phyloP scores from a whole-genome alignment of 2,329 filamentous ascomycete species.

The Pestalotiopsis sp. region DNA sequence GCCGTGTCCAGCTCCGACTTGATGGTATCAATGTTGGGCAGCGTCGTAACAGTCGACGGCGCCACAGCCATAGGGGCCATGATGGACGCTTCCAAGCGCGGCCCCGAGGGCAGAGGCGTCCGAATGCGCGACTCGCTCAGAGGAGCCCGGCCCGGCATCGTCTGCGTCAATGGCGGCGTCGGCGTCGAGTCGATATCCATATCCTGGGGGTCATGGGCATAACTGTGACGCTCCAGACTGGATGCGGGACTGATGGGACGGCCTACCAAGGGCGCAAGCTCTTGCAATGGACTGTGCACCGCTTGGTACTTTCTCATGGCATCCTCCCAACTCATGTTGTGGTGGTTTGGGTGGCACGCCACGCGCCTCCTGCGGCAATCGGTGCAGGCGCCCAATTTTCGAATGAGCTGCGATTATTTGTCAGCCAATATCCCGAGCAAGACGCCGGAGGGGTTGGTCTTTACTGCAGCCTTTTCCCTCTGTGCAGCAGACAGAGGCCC shows the following conservation, averaged over 20 bases:
- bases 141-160: slow-evolving; percentile 35
- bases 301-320: slow-evolving; percentile 53
- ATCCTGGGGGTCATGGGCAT: slow-evolving; percentile 49
- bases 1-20: slow-evolving; percentile 55
- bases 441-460: neutral
- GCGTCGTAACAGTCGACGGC: slow-evolving; percentile 23
- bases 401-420: slow-evolving; percentile 34
- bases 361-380: slow-evolving; percentile 60
- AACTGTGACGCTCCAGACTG: slow-evolving; percentile 38
- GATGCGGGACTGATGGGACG: slow-evolving; percentile 50
- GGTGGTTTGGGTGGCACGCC: slow-evolving; percentile 62
- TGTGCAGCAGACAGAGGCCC: slow-evolving; percentile 60
- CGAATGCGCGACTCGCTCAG: slow-evolving; percentile 52
- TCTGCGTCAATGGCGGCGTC: slow-evolving; percentile 25
- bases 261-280: slow-evolving; percentile 46
- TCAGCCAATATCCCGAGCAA: neutral
- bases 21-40: slow-evolving; percentile 53
- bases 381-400: slow-evolving; percentile 59
- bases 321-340: slow-evolving; percentile 64
- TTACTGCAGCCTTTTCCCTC: slow-evolving; percentile 58
- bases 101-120: slow-evolving; percentile 58
- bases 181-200: slow-evolving; percentile 56
- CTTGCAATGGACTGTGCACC: slow-evolving; percentile 54
- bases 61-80: slow-evolving; percentile 28
- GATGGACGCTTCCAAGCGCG: slow-evolving; percentile 53